These are phyloP conservation scores for Plasmodium knowlesi DNA, from an alignment of 169 alveolate species.

Conservation along the genomic window DNA sequence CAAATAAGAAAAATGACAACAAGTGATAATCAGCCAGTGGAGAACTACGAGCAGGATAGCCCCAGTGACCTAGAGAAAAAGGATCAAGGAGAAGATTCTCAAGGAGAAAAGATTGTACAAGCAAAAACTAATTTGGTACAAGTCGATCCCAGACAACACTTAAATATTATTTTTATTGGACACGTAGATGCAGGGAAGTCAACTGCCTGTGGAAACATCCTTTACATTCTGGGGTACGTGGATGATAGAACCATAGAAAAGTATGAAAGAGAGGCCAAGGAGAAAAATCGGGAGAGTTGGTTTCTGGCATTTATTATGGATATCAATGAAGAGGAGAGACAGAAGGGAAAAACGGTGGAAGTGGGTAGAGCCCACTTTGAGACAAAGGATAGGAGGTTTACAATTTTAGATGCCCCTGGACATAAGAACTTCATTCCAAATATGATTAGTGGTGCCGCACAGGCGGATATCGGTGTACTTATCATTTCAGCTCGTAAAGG, in stretches of 20 bases:
- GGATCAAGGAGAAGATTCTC: constrained; percentile 17
- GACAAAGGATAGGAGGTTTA: constrained; percentile 94
- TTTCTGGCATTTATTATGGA: constrained; percentile 99
- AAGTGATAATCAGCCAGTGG: constrained; percentile 1
- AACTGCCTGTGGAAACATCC: constrained; percentile 97
- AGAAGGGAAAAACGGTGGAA: constrained; percentile 99
- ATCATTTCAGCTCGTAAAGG: constrained; percentile 97
- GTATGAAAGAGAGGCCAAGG: constrained; percentile 98
- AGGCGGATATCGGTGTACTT: constrained; percentile 99
- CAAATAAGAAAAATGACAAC: not conserved
- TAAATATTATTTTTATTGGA: constrained; percentile 98
- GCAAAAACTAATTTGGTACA: constrained; percentile 70
- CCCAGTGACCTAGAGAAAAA: not conserved
- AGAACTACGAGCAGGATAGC: constrained; percentile 4
- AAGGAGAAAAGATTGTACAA: constrained; percentile 11
- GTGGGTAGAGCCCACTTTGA: constrained; percentile 98
- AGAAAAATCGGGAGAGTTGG: constrained; percentile 99
- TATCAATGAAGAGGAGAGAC: constrained; percentile 98
- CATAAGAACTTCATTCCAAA: constrained; percentile 99
- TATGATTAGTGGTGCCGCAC: constrained; percentile 99
- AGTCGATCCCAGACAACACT: constrained; percentile 92
- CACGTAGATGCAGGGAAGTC: constrained; percentile 99
- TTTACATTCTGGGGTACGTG: constrained; percentile 92
- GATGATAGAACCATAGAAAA: constrained; percentile 97
- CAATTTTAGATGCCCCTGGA: constrained; percentile 99